A percentile compares a stretch with the other conserved stretches of the same genome.
Conservation (phyloP, 768 basidiomycete species). For the Lactarius tabidus region DNA sequence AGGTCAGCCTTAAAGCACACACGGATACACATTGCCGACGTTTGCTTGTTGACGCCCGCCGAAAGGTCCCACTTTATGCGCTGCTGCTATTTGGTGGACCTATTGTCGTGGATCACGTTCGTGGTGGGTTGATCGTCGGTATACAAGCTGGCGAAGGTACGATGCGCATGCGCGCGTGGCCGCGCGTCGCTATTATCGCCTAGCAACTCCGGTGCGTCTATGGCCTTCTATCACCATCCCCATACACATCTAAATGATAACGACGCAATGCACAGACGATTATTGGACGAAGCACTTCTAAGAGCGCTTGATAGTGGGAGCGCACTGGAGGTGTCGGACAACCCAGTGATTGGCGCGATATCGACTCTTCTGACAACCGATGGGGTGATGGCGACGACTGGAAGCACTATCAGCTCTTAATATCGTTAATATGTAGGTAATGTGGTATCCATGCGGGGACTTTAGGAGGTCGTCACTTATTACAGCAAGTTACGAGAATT, state of each 20-base stretch:
- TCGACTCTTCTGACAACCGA: conserved; percentile 38
- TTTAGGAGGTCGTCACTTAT: too few species aligned
- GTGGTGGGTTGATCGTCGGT: conserved; percentile 67
- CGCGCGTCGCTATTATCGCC: conserved; percentile 86
- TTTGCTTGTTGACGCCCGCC: too few species aligned
- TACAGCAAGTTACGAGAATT: too few species aligned
- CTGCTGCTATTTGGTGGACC: conserved; percentile 80
- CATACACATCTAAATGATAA: neutral
- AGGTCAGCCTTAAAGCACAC: too few species aligned
- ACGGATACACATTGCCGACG: too few species aligned
- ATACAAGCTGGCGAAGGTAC: conserved; percentile 43
- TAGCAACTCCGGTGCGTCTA: conserved; percentile 73
- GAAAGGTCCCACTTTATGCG: conserved; percentile 90
- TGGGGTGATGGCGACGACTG: conserved; percentile 25
- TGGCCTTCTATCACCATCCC: neutral
- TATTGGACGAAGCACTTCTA: conserved; percentile 66
- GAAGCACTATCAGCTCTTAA: neutral
- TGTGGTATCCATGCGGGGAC: too few species aligned
- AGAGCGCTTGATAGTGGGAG: conserved; percentile 60
- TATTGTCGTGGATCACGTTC: conserved; percentile 73
- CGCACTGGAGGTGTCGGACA: conserved; percentile 42
- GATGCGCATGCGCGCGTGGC: conserved; percentile 74
- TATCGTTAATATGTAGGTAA: too few species aligned
- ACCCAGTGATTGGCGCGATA: conserved; percentile 50
- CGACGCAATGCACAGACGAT: conserved; percentile 40